Conservation (phyloP, 2,329 filamentous ascomycete species). For the Ascochyta clinopodiicola region DNA sequence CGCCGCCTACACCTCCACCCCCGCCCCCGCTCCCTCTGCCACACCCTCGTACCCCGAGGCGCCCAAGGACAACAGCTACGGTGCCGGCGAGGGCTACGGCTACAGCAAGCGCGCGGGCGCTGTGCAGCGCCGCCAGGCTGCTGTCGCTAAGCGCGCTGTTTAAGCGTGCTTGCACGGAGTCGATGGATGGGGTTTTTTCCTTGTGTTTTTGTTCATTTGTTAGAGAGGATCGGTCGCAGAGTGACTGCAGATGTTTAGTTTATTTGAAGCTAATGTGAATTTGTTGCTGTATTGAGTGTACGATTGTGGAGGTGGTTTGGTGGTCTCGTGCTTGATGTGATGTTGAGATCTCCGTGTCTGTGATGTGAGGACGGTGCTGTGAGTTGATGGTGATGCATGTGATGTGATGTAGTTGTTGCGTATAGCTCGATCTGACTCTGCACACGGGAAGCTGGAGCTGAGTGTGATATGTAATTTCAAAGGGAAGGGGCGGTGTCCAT, state of each 20-base stretch:
- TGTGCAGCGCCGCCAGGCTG: conserved; percentile 15
- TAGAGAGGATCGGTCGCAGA: background rate
- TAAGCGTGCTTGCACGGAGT: background rate
- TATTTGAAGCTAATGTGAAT: background rate
- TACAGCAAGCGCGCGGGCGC: conserved; percentile 8
- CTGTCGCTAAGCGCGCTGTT: conserved; percentile 1
- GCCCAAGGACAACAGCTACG: conserved; percentile 2
- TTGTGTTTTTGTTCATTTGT: conserved; percentile 12
- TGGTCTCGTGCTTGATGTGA: too few relatives aligned
- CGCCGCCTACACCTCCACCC: background rate
- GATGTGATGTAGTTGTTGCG: too few relatives aligned
- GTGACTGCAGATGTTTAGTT: conserved; percentile 9
- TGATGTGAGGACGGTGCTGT: too few relatives aligned
- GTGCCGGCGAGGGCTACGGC: conserved; percentile 1
- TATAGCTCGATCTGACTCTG: too few relatives aligned
- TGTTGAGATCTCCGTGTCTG: too few relatives aligned
- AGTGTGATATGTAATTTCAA: too few relatives aligned
- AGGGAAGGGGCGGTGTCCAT: too few relatives aligned
- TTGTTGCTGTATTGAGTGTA: background rate
- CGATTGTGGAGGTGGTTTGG: background rate
- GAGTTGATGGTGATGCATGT: too few relatives aligned
- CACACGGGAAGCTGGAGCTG: too few relatives aligned
- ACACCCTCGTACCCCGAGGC: background rate
- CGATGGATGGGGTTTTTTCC: background rate
- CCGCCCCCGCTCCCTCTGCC: background rate